Conservation (phyloP, 2,329 filamentous ascomycete genomes). For the Xylariales sp. region DNA sequence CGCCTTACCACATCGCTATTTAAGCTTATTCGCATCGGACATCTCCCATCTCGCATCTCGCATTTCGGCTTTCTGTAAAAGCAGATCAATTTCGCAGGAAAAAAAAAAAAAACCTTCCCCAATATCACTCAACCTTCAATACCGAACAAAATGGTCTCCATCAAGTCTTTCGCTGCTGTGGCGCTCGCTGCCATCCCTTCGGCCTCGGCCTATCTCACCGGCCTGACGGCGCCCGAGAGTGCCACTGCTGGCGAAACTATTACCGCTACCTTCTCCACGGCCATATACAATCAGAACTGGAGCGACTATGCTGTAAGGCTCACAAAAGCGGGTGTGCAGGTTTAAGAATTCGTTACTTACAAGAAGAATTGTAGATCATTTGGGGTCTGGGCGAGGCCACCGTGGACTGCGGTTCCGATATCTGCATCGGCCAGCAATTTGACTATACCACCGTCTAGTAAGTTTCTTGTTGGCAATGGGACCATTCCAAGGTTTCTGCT, state of each 20-base stretch:
- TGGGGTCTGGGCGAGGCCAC: constrained; percentile 19
- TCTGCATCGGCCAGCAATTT: constrained; percentile 23
- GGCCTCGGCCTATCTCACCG: constrained; percentile 18
- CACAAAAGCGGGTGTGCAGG: neutral
- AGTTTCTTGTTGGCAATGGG: no score
- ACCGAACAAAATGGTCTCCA: constrained; percentile 19
- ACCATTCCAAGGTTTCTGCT: no score
- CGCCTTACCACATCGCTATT: no score
- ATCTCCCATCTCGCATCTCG: no score
- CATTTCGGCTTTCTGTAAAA: no score
- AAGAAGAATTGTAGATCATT: no score
- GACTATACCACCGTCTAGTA: constrained; percentile 22
- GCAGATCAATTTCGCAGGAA: no score
- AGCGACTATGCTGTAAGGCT: constrained; percentile 19
- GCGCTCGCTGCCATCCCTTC: constrained; percentile 16
- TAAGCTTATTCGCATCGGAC: no score
- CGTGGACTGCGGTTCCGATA: constrained; percentile 11
- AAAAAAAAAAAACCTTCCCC: no score
- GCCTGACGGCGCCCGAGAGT: constrained; percentile 16
- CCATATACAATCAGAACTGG: constrained; percentile 29
- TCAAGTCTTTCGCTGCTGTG: constrained; percentile 18
- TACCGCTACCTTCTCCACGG: constrained; percentile 18
- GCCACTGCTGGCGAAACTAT: constrained; percentile 19
- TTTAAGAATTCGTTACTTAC: no score
- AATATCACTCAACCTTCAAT: no score